Evolutionary conservation across 2,329 filamentous ascomycete species (phyloP), one percentile per base, ranked within the genome.

Genomic region (Colletotrichum magnum): DNA sequence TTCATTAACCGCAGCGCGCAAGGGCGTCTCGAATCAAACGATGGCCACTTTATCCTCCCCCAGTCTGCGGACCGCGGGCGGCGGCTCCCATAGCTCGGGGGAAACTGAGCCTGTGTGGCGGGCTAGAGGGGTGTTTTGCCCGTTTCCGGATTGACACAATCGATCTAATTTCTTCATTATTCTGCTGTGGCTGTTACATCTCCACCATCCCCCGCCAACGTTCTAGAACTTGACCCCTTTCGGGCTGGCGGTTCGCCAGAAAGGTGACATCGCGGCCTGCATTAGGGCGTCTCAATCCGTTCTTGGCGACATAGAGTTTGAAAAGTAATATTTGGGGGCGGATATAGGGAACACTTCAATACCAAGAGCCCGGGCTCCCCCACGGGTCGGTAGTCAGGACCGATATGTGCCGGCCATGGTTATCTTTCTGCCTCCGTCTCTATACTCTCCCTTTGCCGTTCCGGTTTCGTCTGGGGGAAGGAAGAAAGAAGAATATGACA

Each of bases 241-340:
- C 43, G 15, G 66, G 50, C 41, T 16, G 41, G 32, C 39, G 61
- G 28, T 9, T 54, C 54, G 54, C 66, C 60, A 68, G 53, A 59
- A 45, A 43, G 56, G 56, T 66, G 53, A 66, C 66, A 60, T 69
- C 43, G 56, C 13, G n/a, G 26, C 50, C 47, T 69, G 51, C 50
- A 61, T 57, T 57, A 66, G 56, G 50, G 66, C 18, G 66, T 66
- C 56, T 69, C 56, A 69, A 57, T 4, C 21, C 54, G 21, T 13
- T 28, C 48, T 65, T 64, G 66, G 64, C 54, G 54, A 24, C 28
- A 52, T 52, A 68, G 50, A 66, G 51, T 69, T 66, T 16, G 12
- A 21, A 24, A 39, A 13, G 26, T 60, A 57, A 41, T 50, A 56
- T 41, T 13, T 53, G 36, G n/a, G 41, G 54, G 18, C 36, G 16